These are phyloP conservation scores for Populus davidiana DNA, from an alignment of 345 rosid genomes.

Conservation along the genomic window DNA sequence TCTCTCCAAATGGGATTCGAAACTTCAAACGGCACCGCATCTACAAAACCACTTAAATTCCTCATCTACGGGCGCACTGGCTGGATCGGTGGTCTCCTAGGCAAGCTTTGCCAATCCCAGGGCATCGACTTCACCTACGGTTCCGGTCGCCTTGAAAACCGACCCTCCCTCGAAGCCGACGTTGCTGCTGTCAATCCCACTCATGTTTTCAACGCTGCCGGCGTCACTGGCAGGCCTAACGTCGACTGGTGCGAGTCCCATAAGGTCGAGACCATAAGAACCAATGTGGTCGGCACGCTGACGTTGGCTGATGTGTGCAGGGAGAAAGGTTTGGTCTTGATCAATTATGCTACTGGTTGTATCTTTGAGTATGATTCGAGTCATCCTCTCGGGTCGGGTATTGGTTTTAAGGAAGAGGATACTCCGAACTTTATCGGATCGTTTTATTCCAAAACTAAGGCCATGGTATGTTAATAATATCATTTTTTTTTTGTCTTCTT, in stretches of 20 bases:
- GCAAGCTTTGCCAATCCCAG: constrained; percentile 63
- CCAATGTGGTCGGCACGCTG: constrained; percentile 82
- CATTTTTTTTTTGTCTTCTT: background rate
- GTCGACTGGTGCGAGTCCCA: constrained; percentile 96
- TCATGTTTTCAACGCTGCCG: constrained; percentile 93
- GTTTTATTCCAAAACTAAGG: constrained; percentile 89
- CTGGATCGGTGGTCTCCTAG: constrained; percentile 90
- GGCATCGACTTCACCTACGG: constrained; percentile 66
- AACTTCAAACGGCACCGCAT: constrained; percentile 49
- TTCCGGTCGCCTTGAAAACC: constrained; percentile 80
- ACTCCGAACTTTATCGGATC: constrained; percentile 85
- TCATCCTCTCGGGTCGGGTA: constrained; percentile 71
- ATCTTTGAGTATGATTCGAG: constrained; percentile 76
- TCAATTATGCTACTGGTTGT: constrained; percentile 87
- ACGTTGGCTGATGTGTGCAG: constrained; percentile 81
- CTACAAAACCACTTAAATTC: constrained; percentile 48
- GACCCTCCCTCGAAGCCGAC: constrained; percentile 61
- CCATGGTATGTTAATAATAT: constrained; percentile 57
- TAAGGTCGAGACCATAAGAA: constrained; percentile 84
- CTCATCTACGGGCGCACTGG: constrained; percentile 89
- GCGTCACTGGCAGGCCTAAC: constrained; percentile 89
- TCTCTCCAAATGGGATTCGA: constrained; percentile 40
- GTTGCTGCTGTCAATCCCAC: constrained; percentile 56
- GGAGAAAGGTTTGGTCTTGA: constrained; percentile 61
- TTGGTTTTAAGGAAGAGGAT: constrained; percentile 91